Conservation (phyloP, 495 filamentous ascomycete genomes). For the Entonaema liquescens region DNA sequence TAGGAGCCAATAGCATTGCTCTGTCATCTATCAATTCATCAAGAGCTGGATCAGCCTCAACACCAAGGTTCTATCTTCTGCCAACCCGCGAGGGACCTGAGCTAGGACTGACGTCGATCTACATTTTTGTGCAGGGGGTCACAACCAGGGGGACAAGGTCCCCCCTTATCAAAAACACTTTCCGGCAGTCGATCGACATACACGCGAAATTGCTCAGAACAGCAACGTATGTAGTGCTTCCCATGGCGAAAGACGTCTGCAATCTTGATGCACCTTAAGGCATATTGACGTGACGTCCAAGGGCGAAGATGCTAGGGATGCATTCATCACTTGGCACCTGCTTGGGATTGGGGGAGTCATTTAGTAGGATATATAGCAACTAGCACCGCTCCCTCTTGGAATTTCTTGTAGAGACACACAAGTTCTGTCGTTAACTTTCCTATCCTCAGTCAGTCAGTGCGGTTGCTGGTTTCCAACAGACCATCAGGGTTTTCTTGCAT, state of each 20-base stretch:
- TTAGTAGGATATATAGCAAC: slow-evolving; percentile 13
- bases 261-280: slow-evolving; percentile 1
- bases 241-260: slow-evolving; percentile 12
- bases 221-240: slow-evolving; percentile 24
- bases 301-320: slow-evolving; percentile 9
- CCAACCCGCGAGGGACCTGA: neutral
- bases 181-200: slow-evolving; percentile 33
- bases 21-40: slow-evolving; percentile 9
- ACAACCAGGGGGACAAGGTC: slow-evolving; percentile 20
- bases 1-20: slow-evolving; percentile 6
- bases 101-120: slow-evolving; percentile 31
- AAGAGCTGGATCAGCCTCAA: slow-evolving; percentile 23
- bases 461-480: slow-evolving; percentile 20
- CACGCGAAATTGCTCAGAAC: slow-evolving; percentile 37
- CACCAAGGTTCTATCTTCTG: slow-evolving; percentile 5
- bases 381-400: neutral
- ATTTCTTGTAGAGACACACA: slow-evolving; percentile 11
- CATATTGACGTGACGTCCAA: slow-evolving; percentile 5
- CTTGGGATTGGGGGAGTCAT: slow-evolving; percentile 2
- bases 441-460: slow-evolving; percentile 21
- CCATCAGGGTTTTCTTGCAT: slow-evolving; percentile 15
- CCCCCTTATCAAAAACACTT: slow-evolving; percentile 14
- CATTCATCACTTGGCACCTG: slow-evolving; percentile 14
- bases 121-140: slow-evolving; percentile 27
- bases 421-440: slow-evolving; percentile 24